Percentiles rank a stretch among this genome's conserved stretches.
These are phyloP conservation scores for Desmodesmus armatus DNA, from an alignment of 139 green algal species.

Conservation along the genomic window DNA sequence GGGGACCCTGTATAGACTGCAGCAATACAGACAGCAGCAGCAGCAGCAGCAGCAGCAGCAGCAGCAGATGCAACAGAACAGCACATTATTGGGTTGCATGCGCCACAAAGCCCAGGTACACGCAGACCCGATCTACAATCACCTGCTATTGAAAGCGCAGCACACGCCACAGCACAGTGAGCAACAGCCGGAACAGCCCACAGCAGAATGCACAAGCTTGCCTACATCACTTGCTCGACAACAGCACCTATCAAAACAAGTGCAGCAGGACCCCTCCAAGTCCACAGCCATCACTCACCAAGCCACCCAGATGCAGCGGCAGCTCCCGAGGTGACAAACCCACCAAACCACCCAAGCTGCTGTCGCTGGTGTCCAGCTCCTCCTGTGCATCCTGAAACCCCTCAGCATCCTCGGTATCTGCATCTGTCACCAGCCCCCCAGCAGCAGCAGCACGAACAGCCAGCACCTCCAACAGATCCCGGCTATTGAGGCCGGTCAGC, in stretches of 20 bases:
- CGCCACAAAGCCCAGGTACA: too few relatives aligned
- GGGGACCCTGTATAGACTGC: slow-evolving; percentile 20
- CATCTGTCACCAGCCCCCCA: background rate
- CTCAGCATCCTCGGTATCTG: background rate
- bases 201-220: too few relatives aligned
- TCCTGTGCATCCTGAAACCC: slow-evolving; percentile 1
- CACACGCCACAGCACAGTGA: too few relatives aligned
- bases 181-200: too few relatives aligned
- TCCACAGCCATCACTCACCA: background rate
- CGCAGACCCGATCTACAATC: too few relatives aligned
- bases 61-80: too few relatives aligned
- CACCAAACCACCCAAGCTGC: background rate
- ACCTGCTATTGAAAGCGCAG: too few relatives aligned
- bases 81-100: too few relatives aligned
- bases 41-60: background rate
- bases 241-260: too few relatives aligned
- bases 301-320: background rate
- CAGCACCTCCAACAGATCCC: slow-evolving; percentile 24
- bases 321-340: background rate
- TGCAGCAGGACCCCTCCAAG: too few relatives aligned
- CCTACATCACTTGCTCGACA: too few relatives aligned
- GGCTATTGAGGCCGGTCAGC: background rate
- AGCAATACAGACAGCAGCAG: background rate
- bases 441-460: background rate
- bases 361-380: background rate